phyloP scores from a whole-genome alignment of 1,284 basidiomycete species.

The Lignosus rhinocerotis region DNA sequence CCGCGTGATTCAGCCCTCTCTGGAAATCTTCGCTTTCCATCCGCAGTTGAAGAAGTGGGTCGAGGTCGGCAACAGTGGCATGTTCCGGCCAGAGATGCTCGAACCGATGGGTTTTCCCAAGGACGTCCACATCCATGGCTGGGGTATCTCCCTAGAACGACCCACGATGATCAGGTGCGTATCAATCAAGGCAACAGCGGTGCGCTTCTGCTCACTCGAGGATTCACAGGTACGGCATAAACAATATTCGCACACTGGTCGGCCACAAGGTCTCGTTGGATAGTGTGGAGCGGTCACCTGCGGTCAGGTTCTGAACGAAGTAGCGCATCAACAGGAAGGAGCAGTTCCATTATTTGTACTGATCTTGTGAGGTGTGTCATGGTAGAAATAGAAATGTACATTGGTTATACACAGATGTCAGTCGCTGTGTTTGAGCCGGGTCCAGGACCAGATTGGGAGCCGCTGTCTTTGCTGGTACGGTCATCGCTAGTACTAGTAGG shows the following conservation, averaged over 20 bases:
- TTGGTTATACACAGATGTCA: not conserved
- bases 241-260: conserved; percentile 95
- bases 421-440: too few relatives aligned
- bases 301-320: conserved; percentile 75
- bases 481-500: not conserved
- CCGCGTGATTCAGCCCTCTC: conserved; percentile 70
- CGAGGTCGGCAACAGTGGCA: conserved; percentile 93
- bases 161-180: conserved; percentile 99
- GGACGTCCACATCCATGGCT: conserved; percentile 95
- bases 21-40: conserved; percentile 99
- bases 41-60: conserved; percentile 95
- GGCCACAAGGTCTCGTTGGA: conserved; percentile 97
- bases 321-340: conserved; percentile 5
- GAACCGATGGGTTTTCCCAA: conserved; percentile 99
- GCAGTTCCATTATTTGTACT: conserved; percentile 13
- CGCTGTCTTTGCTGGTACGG: too few relatives aligned
- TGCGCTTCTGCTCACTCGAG: not conserved
- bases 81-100: conserved; percentile 99
- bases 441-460: too few relatives aligned
- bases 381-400: not conserved
- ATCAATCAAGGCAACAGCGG: not conserved
- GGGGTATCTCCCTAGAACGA: conserved; percentile 93
- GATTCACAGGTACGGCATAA: conserved; percentile 73
- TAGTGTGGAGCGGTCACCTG: conserved; percentile 84
- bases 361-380: not conserved